These are phyloP conservation scores for Westerdykella aurantiaca DNA, from an alignment of 2,329 filamentous ascomycete species.

Conservation along the genomic window DNA sequence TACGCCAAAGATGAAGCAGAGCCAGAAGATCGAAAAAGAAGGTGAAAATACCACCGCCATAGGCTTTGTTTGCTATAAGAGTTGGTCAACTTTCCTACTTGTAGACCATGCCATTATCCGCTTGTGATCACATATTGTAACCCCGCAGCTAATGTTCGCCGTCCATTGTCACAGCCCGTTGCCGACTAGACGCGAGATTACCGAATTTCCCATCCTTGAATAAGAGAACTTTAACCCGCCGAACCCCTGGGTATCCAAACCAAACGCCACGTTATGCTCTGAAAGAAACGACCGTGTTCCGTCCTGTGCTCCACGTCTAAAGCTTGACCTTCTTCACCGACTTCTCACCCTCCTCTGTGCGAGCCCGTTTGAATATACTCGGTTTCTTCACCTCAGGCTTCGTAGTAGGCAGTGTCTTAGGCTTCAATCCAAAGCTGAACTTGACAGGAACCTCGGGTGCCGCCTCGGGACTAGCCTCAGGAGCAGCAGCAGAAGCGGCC, in stretches of 20 bases:
- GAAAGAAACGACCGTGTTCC: neutral
- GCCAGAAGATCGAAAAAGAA: no score
- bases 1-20: neutral
- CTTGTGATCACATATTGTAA: no score
- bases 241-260: neutral
- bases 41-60: no score
- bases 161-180: no score
- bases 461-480: conserved; percentile 14
- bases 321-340: conserved; percentile 33
- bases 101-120: no score
- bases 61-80: no score
- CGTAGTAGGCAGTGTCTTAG: conserved; percentile 20
- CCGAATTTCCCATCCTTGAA: no score
- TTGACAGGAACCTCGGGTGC: conserved; percentile 21
- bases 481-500: conserved; percentile 43
- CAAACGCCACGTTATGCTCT: conserved; percentile 5
- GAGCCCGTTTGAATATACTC: conserved; percentile 34
- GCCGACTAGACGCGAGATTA: no score
- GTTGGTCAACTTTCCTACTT: no score
- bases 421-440: conserved; percentile 29
- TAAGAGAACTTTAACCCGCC: no score
- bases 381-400: conserved; percentile 33
- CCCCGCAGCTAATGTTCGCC: no score
- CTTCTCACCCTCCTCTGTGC: conserved; percentile 22
- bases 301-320: conserved; percentile 6